Evolutionary conservation across 2,329 filamentous ascomycete species (phyloP).

Genomic region (Amesomyces nigricolor): DNA sequence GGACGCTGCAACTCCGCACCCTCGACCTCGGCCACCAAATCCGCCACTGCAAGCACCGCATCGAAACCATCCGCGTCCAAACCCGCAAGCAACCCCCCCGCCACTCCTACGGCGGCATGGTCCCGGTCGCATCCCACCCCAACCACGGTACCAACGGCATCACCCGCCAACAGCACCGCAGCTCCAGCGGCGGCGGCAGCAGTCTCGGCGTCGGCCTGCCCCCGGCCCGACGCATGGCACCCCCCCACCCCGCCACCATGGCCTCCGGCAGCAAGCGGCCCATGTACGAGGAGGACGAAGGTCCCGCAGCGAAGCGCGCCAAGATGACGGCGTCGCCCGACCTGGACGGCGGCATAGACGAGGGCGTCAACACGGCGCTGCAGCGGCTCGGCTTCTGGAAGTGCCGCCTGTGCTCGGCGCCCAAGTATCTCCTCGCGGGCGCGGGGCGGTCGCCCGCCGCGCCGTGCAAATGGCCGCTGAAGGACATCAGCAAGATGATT

Average conservation of each 20-base stretch:
- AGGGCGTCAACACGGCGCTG: conserved; percentile 25
- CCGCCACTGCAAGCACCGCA: conserved; percentile 38
- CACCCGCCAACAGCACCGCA: neutral
- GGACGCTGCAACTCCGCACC: conserved; percentile 38
- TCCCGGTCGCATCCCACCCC: neutral
- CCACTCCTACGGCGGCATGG: neutral
- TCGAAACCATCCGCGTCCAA: conserved; percentile 34
- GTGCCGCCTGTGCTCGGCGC: conserved; percentile 40
- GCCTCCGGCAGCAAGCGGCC: conserved; percentile 11
- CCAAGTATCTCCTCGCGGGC: conserved; percentile 39
- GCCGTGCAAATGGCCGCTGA: conserved; percentile 43
- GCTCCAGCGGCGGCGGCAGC: neutral
- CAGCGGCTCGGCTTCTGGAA: conserved; percentile 44
- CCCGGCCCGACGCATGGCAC: neutral
- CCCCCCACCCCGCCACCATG: neutral
- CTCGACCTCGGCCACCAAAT: conserved; percentile 42
- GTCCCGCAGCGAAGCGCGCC: conserved; percentile 5
- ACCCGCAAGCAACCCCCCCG: conserved; percentile 25
- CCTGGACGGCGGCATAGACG: conserved; percentile 1
- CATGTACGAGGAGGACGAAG: conserved; percentile 10
- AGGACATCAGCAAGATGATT: conserved; percentile 43
- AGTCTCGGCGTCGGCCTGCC: neutral
- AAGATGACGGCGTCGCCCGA: conserved; percentile 16
- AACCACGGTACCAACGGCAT: neutral
- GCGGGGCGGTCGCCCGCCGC: conserved; percentile 37